A percentile compares a stretch with the other conserved stretches of the same genome.
Evolutionary conservation across 345 rosid genomes (phyloP).

Genomic region (Brassica incana): DNA sequence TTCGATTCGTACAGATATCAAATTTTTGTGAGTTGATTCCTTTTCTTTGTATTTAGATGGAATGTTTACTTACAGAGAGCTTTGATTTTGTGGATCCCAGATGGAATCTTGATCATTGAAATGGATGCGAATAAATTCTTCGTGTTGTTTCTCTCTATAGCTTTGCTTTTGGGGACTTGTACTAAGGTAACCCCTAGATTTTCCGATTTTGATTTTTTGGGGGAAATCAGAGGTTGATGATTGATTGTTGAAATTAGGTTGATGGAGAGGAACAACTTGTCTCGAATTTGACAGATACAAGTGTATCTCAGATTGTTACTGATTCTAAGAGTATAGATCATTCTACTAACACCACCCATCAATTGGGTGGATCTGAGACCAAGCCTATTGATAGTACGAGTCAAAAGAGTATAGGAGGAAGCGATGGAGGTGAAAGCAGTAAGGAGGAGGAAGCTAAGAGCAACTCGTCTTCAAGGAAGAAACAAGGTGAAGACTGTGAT

Average conservation of each 20-base stretch:
- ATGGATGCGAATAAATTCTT: slow-evolving; percentile 38
- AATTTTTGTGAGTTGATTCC: background rate
- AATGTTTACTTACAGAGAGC: background rate
- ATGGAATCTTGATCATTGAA: background rate
- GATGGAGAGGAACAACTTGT: slow-evolving; percentile 19
- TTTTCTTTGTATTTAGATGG: background rate
- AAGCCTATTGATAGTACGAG: slow-evolving; percentile 24
- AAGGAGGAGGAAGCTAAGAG: background rate
- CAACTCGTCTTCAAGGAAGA: slow-evolving; percentile 18
- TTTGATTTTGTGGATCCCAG: background rate
- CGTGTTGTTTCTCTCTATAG: slow-evolving; percentile 39
- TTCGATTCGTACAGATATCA: background rate
- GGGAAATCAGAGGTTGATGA: background rate
- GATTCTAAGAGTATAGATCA: slow-evolving; percentile 15
- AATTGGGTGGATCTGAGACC: slow-evolving; percentile 1
- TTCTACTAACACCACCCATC: background rate
- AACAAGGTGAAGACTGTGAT: slow-evolving; percentile 64
- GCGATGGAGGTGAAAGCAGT: slow-evolving; percentile 15
- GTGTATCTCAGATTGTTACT: background rate
- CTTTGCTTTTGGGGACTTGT: slow-evolving; percentile 39
- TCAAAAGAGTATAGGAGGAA: background rate
- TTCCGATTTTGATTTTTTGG: background rate
- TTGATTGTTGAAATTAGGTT: slow-evolving; percentile 6
- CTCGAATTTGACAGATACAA: slow-evolving; percentile 18
- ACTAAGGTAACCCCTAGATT: slow-evolving; percentile 43